phyloP scores from a whole-genome alignment of 768 basidiomycete genomes.

The Ramaria sp. region DNA sequence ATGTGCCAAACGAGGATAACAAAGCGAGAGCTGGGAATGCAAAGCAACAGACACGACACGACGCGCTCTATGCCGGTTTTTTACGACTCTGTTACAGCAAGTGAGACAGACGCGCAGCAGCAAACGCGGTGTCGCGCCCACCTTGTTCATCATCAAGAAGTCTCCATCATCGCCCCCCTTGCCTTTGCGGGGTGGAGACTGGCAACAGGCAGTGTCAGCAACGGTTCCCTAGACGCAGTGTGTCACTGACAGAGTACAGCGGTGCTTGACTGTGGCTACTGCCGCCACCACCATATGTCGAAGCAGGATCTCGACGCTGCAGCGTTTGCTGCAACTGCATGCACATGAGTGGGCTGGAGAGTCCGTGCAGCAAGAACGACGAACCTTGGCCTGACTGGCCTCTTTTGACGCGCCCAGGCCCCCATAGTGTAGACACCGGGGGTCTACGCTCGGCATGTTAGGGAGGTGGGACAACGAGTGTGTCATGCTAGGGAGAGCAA shows the following conservation, averaged over 20 bases:
- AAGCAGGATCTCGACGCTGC: background rate
- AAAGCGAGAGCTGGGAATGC: background rate
- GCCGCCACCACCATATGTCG: background rate
- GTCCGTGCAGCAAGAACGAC: background rate
- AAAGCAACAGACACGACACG: background rate
- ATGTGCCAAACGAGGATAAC: background rate
- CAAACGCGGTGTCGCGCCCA: background rate
- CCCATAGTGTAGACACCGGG: background rate
- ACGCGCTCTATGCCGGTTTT: too few species aligned
- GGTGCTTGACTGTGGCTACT: background rate
- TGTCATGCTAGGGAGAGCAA: constrained; percentile 8
- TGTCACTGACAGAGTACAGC: background rate
- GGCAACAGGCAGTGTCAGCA: background rate
- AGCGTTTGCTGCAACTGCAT: constrained; percentile 6
- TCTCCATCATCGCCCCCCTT: background rate
- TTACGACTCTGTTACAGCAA: too few species aligned
- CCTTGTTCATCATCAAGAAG: constrained; percentile 8
- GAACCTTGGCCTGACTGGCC: constrained; percentile 5
- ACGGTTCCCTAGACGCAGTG: background rate
- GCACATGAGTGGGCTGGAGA: background rate
- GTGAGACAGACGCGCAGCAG: background rate
- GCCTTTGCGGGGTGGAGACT: background rate
- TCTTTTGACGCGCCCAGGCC: constrained; percentile 3
- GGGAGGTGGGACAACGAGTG: constrained; percentile 1
- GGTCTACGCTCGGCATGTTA: constrained; percentile 6